Evolutionary conservation across 305 asterid species (phyloP).

Genomic region (Coffea humblotiana): DNA sequence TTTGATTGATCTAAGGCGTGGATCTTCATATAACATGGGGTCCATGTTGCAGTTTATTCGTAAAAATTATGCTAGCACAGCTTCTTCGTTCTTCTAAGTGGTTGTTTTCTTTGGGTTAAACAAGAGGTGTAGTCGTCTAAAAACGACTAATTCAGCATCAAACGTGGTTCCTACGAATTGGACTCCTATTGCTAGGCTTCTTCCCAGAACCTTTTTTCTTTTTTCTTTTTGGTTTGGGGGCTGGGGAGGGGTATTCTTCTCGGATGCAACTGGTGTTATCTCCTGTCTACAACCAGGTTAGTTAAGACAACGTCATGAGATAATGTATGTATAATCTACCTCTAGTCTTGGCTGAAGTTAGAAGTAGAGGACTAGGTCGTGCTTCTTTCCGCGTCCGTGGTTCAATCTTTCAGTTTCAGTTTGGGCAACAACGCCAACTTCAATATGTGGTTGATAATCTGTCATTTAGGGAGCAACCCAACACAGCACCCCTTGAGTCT

Average conservation of each 20-base stretch:
- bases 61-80: neutral
- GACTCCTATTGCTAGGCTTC: neutral
- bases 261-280: neutral
- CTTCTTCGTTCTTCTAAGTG: neutral
- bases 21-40: neutral
- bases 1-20: neutral
- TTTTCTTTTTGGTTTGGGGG: no score
- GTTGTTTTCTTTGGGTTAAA: neutral
- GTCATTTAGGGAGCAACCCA: neutral
- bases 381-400: neutral
- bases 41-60: neutral
- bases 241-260: neutral
- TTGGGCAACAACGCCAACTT: neutral
- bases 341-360: neutral
- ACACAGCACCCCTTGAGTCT: neutral
- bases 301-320: neutral
- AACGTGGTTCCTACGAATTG: neutral
- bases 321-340: neutral
- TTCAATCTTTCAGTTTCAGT: conserved; percentile 4
- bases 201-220: no score
- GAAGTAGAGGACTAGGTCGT: neutral
- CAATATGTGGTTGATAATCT: neutral
- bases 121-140: neutral
- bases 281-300: neutral
- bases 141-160: neutral